Base-by-base conservation (phyloP, 176 grass and related monocot genomes). In the Thinopyrum elongatum region DNA sequence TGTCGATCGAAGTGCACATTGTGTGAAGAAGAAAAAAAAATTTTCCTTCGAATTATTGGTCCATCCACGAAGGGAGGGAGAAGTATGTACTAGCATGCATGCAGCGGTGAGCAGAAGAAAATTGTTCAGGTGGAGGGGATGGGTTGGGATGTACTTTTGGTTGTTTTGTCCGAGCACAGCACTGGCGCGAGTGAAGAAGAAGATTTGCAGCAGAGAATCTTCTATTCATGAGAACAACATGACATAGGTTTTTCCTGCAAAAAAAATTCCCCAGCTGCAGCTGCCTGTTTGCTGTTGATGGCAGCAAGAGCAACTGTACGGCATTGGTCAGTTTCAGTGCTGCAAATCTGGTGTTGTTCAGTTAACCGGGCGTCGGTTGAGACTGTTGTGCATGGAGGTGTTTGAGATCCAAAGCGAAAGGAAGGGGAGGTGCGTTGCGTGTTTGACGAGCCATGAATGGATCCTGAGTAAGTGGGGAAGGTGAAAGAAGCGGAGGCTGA, bases 211-310 rank as follows among this genome's bases (percentile, higher is more conserved):
- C 55, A 53, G 55, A 61, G 70, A 88, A 88, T 77, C 85, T 91
- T 91, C 81, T 41, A 84, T 91, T 91, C 89, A 74, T 74, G 59
- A 84, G 85, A 84, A 79, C 67, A 80, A 58, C 85, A 69, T 84
- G 89, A 17, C 59, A 80, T 79, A 30, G 0, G 6, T 34, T 65
- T 41, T 21, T 17, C 9, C 71, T 74, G 14, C 41, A 47, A 14
- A 13, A 71, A 27, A 27, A 47, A 8, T 27, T 27, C 12, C 35
- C n/a, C 10, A 6, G 21, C 30, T 70, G 33, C 17, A 13, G 11
- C 25, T 28, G 25, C 23, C 60, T 62, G 60, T 12, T 39, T n/a
- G 33, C 33, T 23, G 68, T 72, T 5, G 36, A 72, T 72, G 69
- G 66, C 31, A 35, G 65, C 65, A n/a, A 31, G 2, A 31, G 30